These are phyloP conservation scores for Penicillium lividum DNA, from an alignment of 495 filamentous ascomycete genomes.

Conservation along the genomic window DNA sequence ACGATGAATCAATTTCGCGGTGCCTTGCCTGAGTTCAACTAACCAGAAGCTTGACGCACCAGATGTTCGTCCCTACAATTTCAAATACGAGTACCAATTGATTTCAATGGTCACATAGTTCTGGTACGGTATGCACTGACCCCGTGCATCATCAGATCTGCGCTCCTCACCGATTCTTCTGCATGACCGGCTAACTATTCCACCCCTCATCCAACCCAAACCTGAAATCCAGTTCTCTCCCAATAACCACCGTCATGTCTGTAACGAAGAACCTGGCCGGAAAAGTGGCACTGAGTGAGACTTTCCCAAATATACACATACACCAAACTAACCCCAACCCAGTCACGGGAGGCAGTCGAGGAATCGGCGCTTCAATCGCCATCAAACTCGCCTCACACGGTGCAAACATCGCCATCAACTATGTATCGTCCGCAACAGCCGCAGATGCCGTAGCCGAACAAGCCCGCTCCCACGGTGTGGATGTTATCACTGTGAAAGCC, in stretches of 20 bases:
- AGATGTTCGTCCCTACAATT: too few relatives aligned
- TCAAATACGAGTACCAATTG: too few relatives aligned
- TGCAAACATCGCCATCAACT: conserved; percentile 43
- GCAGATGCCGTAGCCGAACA: conserved; percentile 49
- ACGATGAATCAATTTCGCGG: too few relatives aligned
- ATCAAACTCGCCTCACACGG: conserved; percentile 44
- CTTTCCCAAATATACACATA: not conserved
- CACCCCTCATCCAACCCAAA: not conserved
- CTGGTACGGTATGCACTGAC: not conserved
- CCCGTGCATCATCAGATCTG: not conserved
- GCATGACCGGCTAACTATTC: not conserved
- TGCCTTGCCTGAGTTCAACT: too few relatives aligned
- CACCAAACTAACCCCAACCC: not conserved
- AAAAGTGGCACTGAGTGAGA: conserved; percentile 30
- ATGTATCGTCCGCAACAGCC: conserved; percentile 30
- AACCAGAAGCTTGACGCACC: too few relatives aligned
- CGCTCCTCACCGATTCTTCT: not conserved
- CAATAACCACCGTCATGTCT: not conserved
- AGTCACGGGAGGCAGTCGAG: conserved; percentile 41
- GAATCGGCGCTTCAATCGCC: conserved; percentile 43
- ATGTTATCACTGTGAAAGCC: conserved; percentile 52
- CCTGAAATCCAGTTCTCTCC: not conserved
- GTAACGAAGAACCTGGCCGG: conserved; percentile 25
- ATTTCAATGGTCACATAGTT: too few relatives aligned
- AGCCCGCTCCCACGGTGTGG: conserved; percentile 43